Evolutionary conservation across 2,329 filamentous ascomycete genomes (phyloP).

Genomic region (Amauroascus niger): DNA sequence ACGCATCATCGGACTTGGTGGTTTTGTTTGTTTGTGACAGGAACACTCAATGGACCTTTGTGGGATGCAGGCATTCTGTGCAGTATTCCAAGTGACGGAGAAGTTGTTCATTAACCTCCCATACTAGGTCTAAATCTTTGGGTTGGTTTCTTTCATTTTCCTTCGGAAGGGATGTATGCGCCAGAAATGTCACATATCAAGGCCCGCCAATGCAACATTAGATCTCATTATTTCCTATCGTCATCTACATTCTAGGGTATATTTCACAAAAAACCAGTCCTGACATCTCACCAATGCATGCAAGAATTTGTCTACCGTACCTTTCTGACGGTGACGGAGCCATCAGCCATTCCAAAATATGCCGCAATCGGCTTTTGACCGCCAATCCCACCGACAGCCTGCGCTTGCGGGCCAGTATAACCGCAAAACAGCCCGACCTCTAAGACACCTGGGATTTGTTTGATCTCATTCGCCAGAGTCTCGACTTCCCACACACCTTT

Average conservation of each 20-base stretch:
- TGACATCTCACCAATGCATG: neutral
- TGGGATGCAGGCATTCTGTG: too few species aligned
- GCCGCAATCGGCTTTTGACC: constrained; percentile 87
- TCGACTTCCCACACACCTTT: constrained; percentile 72
- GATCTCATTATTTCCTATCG: too few species aligned
- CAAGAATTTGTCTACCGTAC: constrained; percentile 23
- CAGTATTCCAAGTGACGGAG: too few species aligned
- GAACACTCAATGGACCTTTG: too few species aligned
- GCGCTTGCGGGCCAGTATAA: constrained; percentile 62
- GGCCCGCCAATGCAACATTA: too few species aligned
- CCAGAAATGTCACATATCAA: too few species aligned
- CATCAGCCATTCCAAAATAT: constrained; percentile 87
- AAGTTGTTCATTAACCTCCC: too few species aligned
- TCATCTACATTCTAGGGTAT: neutral
- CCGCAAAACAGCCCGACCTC: constrained; percentile 89
- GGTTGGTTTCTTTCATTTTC: too few species aligned
- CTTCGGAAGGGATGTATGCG: too few species aligned
- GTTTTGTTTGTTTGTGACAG: too few species aligned
- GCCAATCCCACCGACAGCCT: constrained; percentile 51
- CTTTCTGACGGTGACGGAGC: constrained; percentile 50
- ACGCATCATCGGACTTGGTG: too few species aligned
- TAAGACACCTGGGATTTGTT: constrained; percentile 73
- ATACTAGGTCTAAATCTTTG: too few species aligned
- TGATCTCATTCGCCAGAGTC: constrained; percentile 61
- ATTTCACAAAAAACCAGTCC: neutral